Conservation (phyloP, 2,329 filamentous ascomycete genomes). For the Microcyclospora tardicrescens region DNA sequence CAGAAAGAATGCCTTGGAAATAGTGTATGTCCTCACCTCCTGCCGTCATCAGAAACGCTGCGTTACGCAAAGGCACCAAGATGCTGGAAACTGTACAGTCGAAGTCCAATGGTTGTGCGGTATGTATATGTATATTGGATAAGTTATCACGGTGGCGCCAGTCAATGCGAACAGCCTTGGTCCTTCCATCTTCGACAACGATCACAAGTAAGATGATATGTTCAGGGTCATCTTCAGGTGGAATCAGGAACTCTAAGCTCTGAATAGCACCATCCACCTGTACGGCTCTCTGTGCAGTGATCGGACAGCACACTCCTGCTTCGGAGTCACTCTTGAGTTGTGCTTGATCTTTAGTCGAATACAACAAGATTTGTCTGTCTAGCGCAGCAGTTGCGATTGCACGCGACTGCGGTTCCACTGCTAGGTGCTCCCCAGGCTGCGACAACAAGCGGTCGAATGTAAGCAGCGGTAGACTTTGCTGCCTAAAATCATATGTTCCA, state of each 20-base stretch:
- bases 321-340: constrained; percentile 20
- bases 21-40: constrained; percentile 23
- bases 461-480: constrained; percentile 47
- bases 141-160: constrained; percentile 16
- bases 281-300: constrained; percentile 39
- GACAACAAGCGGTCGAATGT: constrained; percentile 37
- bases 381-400: constrained; percentile 56
- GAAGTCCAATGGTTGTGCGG: constrained; percentile 13
- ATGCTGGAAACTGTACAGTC: constrained; percentile 21
- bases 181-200: constrained; percentile 31
- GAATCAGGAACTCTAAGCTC: constrained; percentile 75
- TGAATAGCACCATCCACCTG: constrained; percentile 60
- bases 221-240: constrained; percentile 48
- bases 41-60: constrained; percentile 29
- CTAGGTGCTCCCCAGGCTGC: constrained; percentile 52
- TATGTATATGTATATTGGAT: constrained; percentile 11
- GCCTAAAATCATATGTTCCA: constrained; percentile 46
- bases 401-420: constrained; percentile 60
- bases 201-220: constrained; percentile 66
- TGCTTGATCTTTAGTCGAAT: constrained; percentile 47
- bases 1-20: constrained; percentile 30
- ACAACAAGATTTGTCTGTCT: constrained; percentile 59
- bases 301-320: constrained; percentile 30
- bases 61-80: constrained; percentile 28
- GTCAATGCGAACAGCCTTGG: constrained; percentile 24